Conservation (phyloP, 176 grass and related monocot species). For the Chrysopogon serrulatus region DNA sequence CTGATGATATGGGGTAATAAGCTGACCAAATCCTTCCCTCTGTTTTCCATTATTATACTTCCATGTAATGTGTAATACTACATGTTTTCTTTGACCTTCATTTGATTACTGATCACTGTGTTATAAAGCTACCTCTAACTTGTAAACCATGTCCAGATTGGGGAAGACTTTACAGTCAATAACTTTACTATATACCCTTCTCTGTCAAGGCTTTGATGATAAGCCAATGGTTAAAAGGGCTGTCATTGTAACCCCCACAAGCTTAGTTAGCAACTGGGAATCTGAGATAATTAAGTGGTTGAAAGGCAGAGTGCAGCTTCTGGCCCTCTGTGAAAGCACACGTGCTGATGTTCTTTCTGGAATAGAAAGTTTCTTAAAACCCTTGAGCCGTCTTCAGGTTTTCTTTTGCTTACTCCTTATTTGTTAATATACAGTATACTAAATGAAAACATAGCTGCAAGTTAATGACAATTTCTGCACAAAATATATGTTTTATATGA, state of each 20-base stretch:
- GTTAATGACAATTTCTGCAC: constrained; percentile 7
- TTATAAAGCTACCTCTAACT: constrained; percentile 3
- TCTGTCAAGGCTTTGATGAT: constrained; percentile 85
- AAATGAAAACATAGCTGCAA: constrained; percentile 15
- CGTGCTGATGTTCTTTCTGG: constrained; percentile 90
- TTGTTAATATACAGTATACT: constrained; percentile 17
- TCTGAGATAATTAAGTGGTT: constrained; percentile 96
- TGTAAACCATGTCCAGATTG: constrained; percentile 49
- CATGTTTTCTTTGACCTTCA: constrained; percentile 8
- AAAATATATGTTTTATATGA: constrained; percentile 23
- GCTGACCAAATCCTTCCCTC: background rate
- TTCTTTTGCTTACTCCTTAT: constrained; percentile 13
- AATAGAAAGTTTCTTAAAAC: constrained; percentile 87
- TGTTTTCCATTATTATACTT: constrained; percentile 1
- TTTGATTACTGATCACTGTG: constrained; percentile 1
- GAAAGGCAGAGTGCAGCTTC: constrained; percentile 60
- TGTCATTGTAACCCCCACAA: constrained; percentile 91
- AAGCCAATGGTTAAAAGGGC: constrained; percentile 87
- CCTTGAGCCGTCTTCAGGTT: constrained; percentile 75
- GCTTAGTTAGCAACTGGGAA: constrained; percentile 97
- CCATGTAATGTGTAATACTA: background rate
- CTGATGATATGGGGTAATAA: constrained; percentile 98
- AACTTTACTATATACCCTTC: constrained; percentile 83
- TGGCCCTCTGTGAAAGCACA: constrained; percentile 93
- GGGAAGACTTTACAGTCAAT: constrained; percentile 98